Conservation (phyloP, 1,139 yeast species). For the Diutina scorzettiae region DNA sequence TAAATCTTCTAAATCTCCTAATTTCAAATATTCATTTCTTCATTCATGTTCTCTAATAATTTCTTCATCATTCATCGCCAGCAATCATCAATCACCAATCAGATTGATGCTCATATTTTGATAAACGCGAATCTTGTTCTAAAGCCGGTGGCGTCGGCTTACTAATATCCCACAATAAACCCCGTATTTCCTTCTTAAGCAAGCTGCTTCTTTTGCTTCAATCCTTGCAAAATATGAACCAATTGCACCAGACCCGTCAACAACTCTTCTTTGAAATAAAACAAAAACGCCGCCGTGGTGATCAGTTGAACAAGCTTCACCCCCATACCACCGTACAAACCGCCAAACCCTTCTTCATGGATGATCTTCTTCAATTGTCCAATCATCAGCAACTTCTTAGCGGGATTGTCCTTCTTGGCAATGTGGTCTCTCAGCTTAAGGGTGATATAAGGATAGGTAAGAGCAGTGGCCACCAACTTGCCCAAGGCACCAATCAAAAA, state of each 20-base stretch:
- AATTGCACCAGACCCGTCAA: conserved; percentile 38
- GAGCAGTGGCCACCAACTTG: conserved; percentile 73
- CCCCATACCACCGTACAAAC: conserved; percentile 71
- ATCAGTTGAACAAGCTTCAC: conserved; percentile 78
- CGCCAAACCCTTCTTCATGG: conserved; percentile 56
- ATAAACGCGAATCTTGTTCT: no score
- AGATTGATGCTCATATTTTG: no score
- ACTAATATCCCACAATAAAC: no score
- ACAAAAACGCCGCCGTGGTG: conserved; percentile 79
- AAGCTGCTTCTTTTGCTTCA: conserved; percentile 9
- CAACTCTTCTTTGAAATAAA: conserved; percentile 83
- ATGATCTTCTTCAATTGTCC: conserved; percentile 41
- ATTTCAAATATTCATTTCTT: no score
- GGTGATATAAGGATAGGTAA: conserved; percentile 87
- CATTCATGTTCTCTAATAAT: no score
- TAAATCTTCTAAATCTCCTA: no score
- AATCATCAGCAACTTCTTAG: conserved; percentile 26
- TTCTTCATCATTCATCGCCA: no score
- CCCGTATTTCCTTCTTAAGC: no score
- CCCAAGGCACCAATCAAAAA: conserved; percentile 84
- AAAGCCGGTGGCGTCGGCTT: no score
- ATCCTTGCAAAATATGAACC: conserved; percentile 25
- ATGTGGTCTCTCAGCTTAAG: conserved; percentile 83
- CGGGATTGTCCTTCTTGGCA: conserved; percentile 27
- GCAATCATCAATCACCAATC: no score